phyloP scores from a whole-genome alignment of 2,329 filamentous ascomycete genomes.

The Elsinoe australis region DNA sequence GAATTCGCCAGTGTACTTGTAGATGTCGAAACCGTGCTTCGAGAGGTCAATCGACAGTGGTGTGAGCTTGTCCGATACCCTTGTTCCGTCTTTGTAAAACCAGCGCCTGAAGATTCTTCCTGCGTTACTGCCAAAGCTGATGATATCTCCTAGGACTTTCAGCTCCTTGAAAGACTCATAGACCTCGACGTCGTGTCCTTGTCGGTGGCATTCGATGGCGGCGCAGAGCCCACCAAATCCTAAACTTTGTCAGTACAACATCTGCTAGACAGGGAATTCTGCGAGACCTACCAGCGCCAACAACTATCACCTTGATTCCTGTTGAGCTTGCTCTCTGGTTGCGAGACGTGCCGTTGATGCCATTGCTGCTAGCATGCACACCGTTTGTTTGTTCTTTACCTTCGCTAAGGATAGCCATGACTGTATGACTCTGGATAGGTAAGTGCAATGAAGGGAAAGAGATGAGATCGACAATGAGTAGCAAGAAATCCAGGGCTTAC shows the following conservation, averaged over 20 bases:
- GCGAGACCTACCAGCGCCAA: slow-evolving; percentile 33
- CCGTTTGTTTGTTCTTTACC: slow-evolving; percentile 15
- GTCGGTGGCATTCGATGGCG: slow-evolving; percentile 54
- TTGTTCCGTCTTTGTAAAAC: slow-evolving; percentile 26
- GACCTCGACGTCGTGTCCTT: slow-evolving; percentile 53
- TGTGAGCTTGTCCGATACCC: slow-evolving; percentile 13
- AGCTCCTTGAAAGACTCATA: slow-evolving; percentile 51
- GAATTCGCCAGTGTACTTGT: slow-evolving; percentile 55
- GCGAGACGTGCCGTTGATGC: background rate
- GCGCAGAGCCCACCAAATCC: slow-evolving; percentile 55
- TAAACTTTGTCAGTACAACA: slow-evolving; percentile 27
- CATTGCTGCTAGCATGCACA: background rate
- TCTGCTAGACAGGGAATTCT: slow-evolving; percentile 15
- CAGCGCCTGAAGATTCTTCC: slow-evolving; percentile 54
- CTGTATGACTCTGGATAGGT: background rate
- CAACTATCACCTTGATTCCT: slow-evolving; percentile 48
- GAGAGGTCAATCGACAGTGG: slow-evolving; percentile 47
- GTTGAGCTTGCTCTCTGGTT: slow-evolving; percentile 26
- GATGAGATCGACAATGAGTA: background rate
- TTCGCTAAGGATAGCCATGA: slow-evolving; percentile 15
- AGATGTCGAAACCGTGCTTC: slow-evolving; percentile 53
- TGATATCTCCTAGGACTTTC: slow-evolving; percentile 53
- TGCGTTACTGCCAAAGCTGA: slow-evolving; percentile 53
- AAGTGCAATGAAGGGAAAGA: background rate
- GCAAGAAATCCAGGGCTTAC: background rate